Evolutionary conservation across 2,329 filamentous ascomycete genomes (phyloP).

Genomic region (Colletotrichum horii): DNA sequence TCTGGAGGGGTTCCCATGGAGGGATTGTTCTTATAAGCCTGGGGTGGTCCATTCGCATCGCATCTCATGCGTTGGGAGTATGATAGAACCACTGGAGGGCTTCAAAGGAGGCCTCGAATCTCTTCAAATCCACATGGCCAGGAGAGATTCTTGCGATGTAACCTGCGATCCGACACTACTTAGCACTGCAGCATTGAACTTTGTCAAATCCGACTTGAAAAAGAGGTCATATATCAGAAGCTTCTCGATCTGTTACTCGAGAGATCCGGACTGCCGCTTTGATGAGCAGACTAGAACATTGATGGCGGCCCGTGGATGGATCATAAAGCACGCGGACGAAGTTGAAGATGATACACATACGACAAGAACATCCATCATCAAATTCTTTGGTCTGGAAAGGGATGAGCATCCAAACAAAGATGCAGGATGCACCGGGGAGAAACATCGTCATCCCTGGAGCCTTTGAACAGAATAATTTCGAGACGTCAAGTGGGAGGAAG

Average conservation of each 20-base stretch:
- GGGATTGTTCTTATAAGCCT: background rate
- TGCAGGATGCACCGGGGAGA: background rate
- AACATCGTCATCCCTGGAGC: background rate
- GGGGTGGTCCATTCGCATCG: accelerated
- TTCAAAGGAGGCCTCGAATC: background rate
- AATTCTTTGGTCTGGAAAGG: background rate
- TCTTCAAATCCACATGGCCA: background rate
- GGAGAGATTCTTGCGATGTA: background rate
- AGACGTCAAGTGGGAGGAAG: background rate
- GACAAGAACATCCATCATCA: background rate
- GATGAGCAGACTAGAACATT: background rate
- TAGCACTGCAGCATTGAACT: background rate
- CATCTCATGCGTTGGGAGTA: background rate
- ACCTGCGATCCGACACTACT: background rate
- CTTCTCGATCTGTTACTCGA: background rate
- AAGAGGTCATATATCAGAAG: background rate
- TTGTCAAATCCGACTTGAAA: background rate
- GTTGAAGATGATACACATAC: background rate
- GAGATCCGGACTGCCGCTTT: background rate
- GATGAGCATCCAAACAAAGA: background rate
- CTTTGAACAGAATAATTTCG: background rate
- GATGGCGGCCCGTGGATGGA: background rate
- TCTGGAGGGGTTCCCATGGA: background rate
- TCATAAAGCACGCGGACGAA: background rate
- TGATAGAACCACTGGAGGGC: background rate